Percentiles rank a stretch among this genome's conserved stretches.
Conservation (phyloP, 148 eudicot genomes). For the Silene conica region DNA sequence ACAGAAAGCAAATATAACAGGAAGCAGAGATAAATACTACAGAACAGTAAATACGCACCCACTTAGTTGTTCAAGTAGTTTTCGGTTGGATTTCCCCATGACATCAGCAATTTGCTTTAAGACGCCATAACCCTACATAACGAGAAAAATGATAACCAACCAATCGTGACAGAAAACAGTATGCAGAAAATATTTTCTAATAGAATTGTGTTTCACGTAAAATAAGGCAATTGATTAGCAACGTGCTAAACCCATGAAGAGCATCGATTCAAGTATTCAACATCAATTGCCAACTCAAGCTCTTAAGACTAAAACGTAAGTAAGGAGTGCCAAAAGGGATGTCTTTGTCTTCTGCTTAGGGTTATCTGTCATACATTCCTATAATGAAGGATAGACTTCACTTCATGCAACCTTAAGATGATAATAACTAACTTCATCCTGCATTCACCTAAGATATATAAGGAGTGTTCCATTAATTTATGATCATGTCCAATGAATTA, state of each 20-base stretch:
- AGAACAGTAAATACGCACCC: constrained; percentile 45
- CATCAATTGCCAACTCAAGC: constrained; percentile 2
- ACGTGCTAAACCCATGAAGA: neutral
- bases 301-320: neutral
- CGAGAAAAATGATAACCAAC: constrained; percentile 14
- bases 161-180: neutral
- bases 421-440: no score
- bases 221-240: neutral
- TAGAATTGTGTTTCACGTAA: neutral
- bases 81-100: constrained; percentile 54
- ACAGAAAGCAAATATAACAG: neutral
- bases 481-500: neutral
- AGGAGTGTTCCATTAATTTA: neutral
- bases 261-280: neutral
- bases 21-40: neutral
- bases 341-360: neutral
- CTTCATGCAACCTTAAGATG: neutral
- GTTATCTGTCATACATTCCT: neutral
- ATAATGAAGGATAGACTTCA: neutral
- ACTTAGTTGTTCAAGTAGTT: constrained; percentile 76
- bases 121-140: constrained; percentile 77
- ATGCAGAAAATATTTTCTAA: neutral
- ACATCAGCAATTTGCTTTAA: constrained; percentile 88
- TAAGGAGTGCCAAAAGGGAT: neutral
- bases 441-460: neutral